phyloP scores from a whole-genome alignment of 345 rosid species.

The Geranium brycei region DNA sequence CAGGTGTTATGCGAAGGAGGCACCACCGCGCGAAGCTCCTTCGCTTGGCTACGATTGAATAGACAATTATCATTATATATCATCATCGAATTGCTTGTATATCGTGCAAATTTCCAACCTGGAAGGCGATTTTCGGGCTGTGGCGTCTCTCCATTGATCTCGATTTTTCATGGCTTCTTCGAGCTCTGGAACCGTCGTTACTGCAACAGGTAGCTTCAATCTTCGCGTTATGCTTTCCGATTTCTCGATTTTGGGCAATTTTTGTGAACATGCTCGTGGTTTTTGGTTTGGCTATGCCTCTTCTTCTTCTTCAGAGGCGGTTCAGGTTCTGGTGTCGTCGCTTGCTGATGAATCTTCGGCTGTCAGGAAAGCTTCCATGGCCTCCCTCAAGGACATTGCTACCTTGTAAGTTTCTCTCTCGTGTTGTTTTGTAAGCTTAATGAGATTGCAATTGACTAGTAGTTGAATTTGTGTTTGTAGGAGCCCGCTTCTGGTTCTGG shows the following conservation, averaged over 20 bases:
- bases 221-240: conserved; percentile 5
- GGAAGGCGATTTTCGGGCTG: too few relatives aligned
- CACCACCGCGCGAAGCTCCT: neutral
- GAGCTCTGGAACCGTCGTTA: conserved; percentile 54
- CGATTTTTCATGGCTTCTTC: conserved; percentile 51
- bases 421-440: neutral
- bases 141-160: neutral
- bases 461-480: conserved; percentile 19
- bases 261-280: neutral
- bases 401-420: conserved; percentile 25
- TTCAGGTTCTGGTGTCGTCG: conserved; percentile 70
- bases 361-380: conserved; percentile 71
- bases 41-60: neutral
- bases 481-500: conserved; percentile 89
- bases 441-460: neutral
- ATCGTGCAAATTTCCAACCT: too few relatives aligned
- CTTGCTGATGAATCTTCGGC: conserved; percentile 70
- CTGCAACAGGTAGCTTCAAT: conserved; percentile 48
- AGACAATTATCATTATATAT: too few relatives aligned
- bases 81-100: too few relatives aligned
- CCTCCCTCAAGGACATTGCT: conserved; percentile 70
- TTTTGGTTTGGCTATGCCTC: neutral
- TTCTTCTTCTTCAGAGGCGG: conserved; percentile 47
- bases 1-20: neutral
- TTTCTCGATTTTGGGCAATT: neutral